phyloP scores from a whole-genome alignment of 139 green algal species.

The Chlorella sp. region DNA sequence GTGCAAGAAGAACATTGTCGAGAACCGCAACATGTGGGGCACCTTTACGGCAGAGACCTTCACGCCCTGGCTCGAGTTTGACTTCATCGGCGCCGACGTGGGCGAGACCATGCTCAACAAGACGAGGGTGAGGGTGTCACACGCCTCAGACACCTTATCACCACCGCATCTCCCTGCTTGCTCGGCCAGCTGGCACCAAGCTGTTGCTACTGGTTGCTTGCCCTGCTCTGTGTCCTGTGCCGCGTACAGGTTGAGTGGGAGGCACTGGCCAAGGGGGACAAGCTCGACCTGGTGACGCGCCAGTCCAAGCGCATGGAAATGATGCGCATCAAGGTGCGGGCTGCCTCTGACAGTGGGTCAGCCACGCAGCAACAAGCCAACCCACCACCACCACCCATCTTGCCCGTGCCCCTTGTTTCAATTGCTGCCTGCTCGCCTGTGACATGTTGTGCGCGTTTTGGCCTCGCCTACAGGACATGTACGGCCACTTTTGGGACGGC shows the following conservation, averaged over 20 bases:
- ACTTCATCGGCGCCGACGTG: constrained; percentile 49
- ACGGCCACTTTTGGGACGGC: constrained; percentile 11
- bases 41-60: constrained; percentile 47
- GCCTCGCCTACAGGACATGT: constrained; percentile 5
- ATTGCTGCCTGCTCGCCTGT: too few relatives aligned
- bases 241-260: constrained; percentile 26
- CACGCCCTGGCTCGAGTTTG: constrained; percentile 59
- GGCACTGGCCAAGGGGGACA: constrained; percentile 27
- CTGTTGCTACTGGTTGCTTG: too few relatives aligned
- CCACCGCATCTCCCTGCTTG: too few relatives aligned
- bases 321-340: constrained; percentile 7
- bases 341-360: too few relatives aligned
- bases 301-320: constrained; percentile 4
- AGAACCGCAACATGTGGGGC: constrained; percentile 59
- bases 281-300: constrained; percentile 24
- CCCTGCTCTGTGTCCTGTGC: too few relatives aligned
- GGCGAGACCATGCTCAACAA: constrained; percentile 22
- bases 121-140: constrained; percentile 8
- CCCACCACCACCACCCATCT: too few relatives aligned
- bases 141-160: too few relatives aligned
- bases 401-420: too few relatives aligned
- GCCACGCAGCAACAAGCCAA: not conserved
- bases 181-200: too few relatives aligned
- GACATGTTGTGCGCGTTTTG: too few relatives aligned
- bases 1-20: constrained; percentile 13